Evolutionary conservation across 192 early-diverging fungal genomes (phyloP), one percentile per base, ranked within the genome.

Genomic region (Thoreauomyces humboldtii): DNA sequence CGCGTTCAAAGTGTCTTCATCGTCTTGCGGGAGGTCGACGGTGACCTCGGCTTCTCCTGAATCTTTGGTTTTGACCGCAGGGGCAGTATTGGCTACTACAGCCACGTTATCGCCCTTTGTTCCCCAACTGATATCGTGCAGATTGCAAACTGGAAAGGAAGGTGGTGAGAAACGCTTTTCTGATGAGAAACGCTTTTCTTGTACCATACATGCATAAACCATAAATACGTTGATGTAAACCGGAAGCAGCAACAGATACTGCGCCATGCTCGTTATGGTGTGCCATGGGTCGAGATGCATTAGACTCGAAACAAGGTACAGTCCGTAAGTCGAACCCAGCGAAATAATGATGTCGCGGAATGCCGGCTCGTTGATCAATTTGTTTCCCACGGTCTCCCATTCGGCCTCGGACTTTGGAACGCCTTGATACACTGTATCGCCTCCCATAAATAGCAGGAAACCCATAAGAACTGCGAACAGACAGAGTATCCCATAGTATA

Each of bases 101-200:
- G 57, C 59, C 21, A 51, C 60, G 28, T 75, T 74, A 45, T 74
- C 70, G 0, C 80, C 80, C 52, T 98, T 98, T 44, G 83, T 85
- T 24, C 83, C 83, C 47, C 82, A 84, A 11, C 73, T 76, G 45
- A 95, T 56, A 57, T 82, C 81, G 43, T 83, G 81, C 48, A 81
- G 63, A 65, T 83, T 83, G 67, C 72, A 77, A 59, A 83, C 71
- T 79, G 28, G 17, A 41, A 17, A n/a, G n/a, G n/a, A n/a, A n/a
- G n/a, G n/a, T n/a, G n/a, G n/a, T n/a, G n/a, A n/a, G n/a, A n/a
- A n/a, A n/a, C n/a, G n/a, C n/a, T n/a, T n/a, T n/a, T n/a, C n/a
- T n/a, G n/a, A n/a, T n/a, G n/a, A n/a, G n/a, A n/a, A n/a, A n/a
- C n/a, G n/a, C n/a, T n/a, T n/a, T n/a, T n/a, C n/a, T n/a, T n/a